phyloP scores from a whole-genome alignment of 2,329 filamentous ascomycete species.

The Colletotrichum sp. region DNA sequence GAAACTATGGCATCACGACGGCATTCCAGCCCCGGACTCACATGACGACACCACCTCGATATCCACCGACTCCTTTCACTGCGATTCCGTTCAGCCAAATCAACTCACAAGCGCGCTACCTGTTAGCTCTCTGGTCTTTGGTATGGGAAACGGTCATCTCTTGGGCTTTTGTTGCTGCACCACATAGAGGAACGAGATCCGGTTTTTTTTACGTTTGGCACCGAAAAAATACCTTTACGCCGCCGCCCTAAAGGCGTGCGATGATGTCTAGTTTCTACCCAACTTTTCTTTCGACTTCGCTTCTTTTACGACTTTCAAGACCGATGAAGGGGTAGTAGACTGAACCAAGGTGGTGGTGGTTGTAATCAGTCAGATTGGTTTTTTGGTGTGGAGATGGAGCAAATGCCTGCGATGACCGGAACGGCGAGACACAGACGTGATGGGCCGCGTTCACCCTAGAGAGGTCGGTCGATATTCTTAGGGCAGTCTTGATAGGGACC shows the following conservation, averaged over 20 bases:
- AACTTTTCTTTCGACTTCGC: constrained; percentile 26
- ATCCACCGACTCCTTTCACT: background rate
- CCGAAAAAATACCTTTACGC: constrained; percentile 23
- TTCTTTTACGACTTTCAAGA: constrained; percentile 10
- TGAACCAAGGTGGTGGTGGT: background rate
- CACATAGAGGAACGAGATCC: background rate
- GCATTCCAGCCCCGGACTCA: background rate
- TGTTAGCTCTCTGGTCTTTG: background rate
- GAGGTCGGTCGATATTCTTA: constrained; percentile 10
- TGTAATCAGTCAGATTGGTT: constrained; percentile 7
- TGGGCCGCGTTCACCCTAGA: background rate
- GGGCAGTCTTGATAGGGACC: constrained; percentile 18
- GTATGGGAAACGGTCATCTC: background rate
- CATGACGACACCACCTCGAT: constrained; percentile 16
- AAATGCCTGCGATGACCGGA: background rate
- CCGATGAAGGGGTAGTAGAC: background rate
- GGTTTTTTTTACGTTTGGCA: constrained; percentile 12
- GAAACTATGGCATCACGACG: constrained; percentile 7
- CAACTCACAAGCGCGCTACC: background rate
- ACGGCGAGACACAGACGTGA: background rate
- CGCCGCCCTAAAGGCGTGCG: background rate
- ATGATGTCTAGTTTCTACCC: constrained; percentile 1
- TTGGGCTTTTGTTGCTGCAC: background rate
- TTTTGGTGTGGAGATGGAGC: background rate
- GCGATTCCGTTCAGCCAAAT: background rate